Evolutionary conservation across 371 early-diverging fungal genomes (phyloP).

Genomic region (Paraphysoderma sedebokerense): DNA sequence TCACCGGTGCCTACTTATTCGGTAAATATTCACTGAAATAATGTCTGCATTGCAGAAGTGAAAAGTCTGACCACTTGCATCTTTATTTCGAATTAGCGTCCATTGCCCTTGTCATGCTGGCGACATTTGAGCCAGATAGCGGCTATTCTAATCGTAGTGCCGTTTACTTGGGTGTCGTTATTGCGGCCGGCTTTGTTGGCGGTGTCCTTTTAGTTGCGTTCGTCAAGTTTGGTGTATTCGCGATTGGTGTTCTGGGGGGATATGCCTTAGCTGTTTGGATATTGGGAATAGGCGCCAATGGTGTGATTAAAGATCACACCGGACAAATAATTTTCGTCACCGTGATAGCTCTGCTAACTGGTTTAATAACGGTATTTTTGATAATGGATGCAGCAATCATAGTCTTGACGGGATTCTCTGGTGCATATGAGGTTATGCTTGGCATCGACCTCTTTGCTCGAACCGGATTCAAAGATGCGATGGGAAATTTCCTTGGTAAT

Average conservation of each 20-base stretch:
- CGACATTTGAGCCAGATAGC: conserved; percentile 16
- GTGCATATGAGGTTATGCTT: conserved; percentile 45
- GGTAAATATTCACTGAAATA: too few relatives aligned
- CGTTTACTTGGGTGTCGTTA: conserved; percentile 30
- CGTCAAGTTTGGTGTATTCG: conserved; percentile 7
- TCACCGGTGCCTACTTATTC: conserved; percentile 38
- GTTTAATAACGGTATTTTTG: conserved; percentile 24
- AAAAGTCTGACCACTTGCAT: too few relatives aligned
- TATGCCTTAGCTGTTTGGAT: conserved; percentile 36
- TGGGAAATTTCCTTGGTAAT: conserved; percentile 7
- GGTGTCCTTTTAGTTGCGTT: conserved; percentile 29
- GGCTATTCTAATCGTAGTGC: conserved; percentile 17
- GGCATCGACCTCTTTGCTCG: conserved; percentile 58
- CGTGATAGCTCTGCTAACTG: conserved; percentile 28
- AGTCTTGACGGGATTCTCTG: conserved; percentile 39
- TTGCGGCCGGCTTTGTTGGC: conserved; percentile 31
- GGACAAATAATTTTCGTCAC: conserved; percentile 48
- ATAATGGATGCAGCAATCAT: conserved; percentile 35
- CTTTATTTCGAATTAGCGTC: too few relatives aligned
- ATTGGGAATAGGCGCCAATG: conserved; percentile 32
- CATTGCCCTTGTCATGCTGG: conserved; percentile 13
- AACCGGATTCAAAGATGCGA: conserved; percentile 38
- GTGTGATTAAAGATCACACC: conserved; percentile 25
- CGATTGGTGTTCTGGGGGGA: conserved; percentile 7
- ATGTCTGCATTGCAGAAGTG: too few relatives aligned